Percentiles rank a stretch among this genome's conserved stretches.
phyloP scores from a whole-genome alignment of 345 rosid genomes.

The Litchi chinensis region DNA sequence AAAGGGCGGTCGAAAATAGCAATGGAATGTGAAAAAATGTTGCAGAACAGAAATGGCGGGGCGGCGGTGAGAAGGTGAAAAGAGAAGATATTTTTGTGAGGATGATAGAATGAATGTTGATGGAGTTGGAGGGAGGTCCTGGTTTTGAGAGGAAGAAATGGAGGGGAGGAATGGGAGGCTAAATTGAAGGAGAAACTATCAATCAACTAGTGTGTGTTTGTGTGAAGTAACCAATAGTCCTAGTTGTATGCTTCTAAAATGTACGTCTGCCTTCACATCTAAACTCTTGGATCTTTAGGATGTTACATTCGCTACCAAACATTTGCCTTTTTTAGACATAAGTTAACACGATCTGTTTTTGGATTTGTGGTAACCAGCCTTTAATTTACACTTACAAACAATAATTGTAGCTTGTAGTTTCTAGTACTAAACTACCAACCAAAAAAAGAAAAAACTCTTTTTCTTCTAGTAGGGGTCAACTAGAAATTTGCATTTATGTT shows the following conservation, averaged over 20 bases:
- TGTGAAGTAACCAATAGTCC: background rate
- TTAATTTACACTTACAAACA: too few relatives aligned
- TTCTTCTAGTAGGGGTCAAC: too few relatives aligned
- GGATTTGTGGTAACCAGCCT: too few relatives aligned
- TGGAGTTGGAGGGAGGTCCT: constrained; percentile 44
- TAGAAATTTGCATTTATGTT: too few relatives aligned
- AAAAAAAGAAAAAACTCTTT: too few relatives aligned
- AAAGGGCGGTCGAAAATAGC: constrained; percentile 11
- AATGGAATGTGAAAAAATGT: constrained; percentile 4
- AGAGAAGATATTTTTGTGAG: constrained; percentile 10
- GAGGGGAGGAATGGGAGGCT: constrained; percentile 47
- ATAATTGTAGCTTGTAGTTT: too few relatives aligned
- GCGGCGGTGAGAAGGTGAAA: background rate
- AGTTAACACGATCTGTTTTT: too few relatives aligned
- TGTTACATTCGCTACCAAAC: background rate
- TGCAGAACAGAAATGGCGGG: constrained; percentile 6
- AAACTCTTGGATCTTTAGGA: background rate
- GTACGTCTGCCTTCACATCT: background rate
- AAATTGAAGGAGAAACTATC: constrained; percentile 26
- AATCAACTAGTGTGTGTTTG: background rate
- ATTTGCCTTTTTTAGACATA: too few relatives aligned
- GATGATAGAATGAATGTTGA: constrained; percentile 20
- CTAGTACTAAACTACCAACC: too few relatives aligned
- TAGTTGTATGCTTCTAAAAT: background rate
- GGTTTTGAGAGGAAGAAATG: constrained; percentile 41